Evolutionary conservation across 83 land plant genomes (phyloP).

Genomic region (Picea engelmannii): DNA sequence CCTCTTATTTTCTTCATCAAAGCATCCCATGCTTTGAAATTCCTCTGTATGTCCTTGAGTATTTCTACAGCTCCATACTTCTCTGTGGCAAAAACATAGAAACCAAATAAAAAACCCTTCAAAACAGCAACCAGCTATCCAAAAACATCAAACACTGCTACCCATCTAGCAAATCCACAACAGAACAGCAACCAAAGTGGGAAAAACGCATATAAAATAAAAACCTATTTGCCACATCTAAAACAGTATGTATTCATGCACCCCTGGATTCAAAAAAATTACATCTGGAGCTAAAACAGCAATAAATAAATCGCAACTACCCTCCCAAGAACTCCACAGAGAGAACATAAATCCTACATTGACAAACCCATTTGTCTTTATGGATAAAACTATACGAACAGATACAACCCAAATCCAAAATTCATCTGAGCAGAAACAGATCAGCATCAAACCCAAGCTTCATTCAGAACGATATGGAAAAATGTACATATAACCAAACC

Average conservation of each 20-base stretch:
- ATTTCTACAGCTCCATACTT: not conserved
- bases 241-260: not conserved
- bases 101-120: not conserved
- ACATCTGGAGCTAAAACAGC: not conserved
- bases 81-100: constrained; percentile 17
- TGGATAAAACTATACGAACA: not conserved
- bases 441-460: not conserved
- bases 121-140: not conserved
- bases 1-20: constrained; percentile 85
- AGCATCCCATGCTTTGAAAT: constrained; percentile 75
- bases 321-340: not conserved
- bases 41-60: constrained; percentile 40
- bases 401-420: not conserved
- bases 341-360: not conserved
- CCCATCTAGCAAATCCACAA: not conserved
- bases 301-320: not conserved
- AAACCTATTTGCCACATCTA: not conserved
- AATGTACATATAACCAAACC: not conserved
- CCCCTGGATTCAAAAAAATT: not conserved
- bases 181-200: no score
- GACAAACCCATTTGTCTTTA: no score
- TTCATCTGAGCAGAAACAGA: not conserved
- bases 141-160: not conserved
- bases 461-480: not conserved
- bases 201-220: not conserved